These are phyloP conservation scores for Adansonia madagascariensis DNA, from an alignment of 441 rosid species.

Conservation along the genomic window DNA sequence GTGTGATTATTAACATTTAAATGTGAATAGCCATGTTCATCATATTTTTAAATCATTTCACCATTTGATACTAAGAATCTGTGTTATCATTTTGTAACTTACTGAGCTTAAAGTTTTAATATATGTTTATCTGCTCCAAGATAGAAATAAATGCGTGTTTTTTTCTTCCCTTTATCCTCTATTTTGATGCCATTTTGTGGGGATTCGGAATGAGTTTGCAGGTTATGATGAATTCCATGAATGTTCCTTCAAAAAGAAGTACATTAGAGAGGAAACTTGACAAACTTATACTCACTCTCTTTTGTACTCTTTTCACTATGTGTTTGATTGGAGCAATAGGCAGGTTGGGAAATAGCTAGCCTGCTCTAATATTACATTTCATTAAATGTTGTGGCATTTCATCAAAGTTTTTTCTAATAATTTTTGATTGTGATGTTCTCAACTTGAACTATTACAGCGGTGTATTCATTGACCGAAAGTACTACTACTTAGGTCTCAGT, in stretches of 20 bases:
- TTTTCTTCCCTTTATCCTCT: neutral
- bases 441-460: slow-evolving; percentile 63
- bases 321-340: slow-evolving; percentile 88
- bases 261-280: slow-evolving; percentile 97
- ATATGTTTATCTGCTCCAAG: slow-evolving; percentile 6
- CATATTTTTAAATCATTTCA: slow-evolving; percentile 7
- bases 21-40: neutral
- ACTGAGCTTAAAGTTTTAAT: neutral
- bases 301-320: slow-evolving; percentile 81
- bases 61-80: slow-evolving; percentile 3
- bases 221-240: slow-evolving; percentile 99
- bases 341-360: slow-evolving; percentile 51
- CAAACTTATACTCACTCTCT: slow-evolving; percentile 86
- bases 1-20: neutral
- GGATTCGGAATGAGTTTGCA: slow-evolving; percentile 42
- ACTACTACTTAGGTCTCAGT: slow-evolving; percentile 70
- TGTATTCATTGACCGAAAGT: slow-evolving; percentile 68
- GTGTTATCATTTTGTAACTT: neutral
- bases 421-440: slow-evolving; percentile 20
- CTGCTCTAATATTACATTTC: neutral
- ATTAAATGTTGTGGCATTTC: neutral
- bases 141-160: neutral
- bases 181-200: slow-evolving; percentile 23
- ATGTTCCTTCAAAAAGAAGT: slow-evolving; percentile 98
- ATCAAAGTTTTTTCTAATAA: slow-evolving; percentile 6